Conservation (phyloP, 179 eudicot genomes). For the Spergularia azorica region DNA sequence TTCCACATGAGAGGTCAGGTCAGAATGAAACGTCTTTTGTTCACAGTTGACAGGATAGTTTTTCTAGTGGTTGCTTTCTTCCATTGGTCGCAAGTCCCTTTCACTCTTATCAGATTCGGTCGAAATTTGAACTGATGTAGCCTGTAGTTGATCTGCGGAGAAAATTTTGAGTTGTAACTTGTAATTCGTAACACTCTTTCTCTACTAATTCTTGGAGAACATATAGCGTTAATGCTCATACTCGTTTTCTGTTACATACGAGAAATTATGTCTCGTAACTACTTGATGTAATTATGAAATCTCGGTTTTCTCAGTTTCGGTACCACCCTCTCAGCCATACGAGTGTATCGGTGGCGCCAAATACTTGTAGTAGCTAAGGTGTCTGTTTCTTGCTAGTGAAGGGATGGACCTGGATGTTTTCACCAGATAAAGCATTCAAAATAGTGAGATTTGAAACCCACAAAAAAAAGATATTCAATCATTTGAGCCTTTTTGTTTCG, state of each 20-base stretch:
- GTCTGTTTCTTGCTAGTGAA: constrained; percentile 11
- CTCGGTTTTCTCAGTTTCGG: no score
- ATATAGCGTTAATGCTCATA: not conserved
- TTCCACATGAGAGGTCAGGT: not conserved
- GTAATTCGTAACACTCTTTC: not conserved
- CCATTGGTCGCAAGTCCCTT: not conserved
- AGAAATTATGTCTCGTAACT: not conserved
- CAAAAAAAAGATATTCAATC: constrained; percentile 4
- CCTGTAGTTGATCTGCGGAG: not conserved
- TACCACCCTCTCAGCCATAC: no score
- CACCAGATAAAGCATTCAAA: not conserved
- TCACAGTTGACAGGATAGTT: not conserved
- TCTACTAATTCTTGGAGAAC: constrained; percentile 1
- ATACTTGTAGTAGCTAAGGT: no score
- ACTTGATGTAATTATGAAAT: no score
- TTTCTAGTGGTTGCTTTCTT: not conserved
- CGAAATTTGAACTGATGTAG: not conserved
- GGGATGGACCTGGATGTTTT: not conserved
- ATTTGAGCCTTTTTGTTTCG: not conserved
- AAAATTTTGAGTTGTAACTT: constrained; percentile 3
- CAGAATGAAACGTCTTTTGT: not conserved
- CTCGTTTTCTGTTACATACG: not conserved
- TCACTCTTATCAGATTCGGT: not conserved
- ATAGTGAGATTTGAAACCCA: not conserved
- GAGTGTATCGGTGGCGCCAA: no score